phyloP scores from a whole-genome alignment of 768 basidiomycete genomes.

The Guyanaporus albipodus region DNA sequence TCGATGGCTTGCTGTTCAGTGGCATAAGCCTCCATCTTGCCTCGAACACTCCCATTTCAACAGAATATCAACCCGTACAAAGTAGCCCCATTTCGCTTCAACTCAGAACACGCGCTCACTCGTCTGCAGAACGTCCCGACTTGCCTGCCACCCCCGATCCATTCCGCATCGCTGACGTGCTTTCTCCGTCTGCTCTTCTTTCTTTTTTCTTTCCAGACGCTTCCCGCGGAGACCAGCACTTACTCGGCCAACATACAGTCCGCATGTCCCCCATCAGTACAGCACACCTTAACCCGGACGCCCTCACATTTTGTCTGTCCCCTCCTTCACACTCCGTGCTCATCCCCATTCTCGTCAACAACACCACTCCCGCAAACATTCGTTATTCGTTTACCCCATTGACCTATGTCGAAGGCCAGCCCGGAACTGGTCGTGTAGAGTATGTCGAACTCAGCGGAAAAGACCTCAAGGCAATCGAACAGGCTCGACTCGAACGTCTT shows the following conservation, averaged over 20 bases:
- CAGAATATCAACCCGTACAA: constrained; percentile 25
- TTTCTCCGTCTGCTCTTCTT: constrained; percentile 51
- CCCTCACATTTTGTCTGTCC: constrained; percentile 69
- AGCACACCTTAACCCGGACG: constrained; percentile 80
- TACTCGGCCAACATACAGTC: constrained; percentile 86
- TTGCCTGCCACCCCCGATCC: constrained; percentile 42
- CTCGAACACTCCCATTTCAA: constrained; percentile 11
- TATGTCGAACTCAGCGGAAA: constrained; percentile 52
- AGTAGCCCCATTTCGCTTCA: constrained; percentile 24
- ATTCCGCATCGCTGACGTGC: constrained; percentile 45
- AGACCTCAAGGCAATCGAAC: constrained; percentile 67
- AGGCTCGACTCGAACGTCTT: constrained; percentile 49
- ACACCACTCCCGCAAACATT: constrained; percentile 70
- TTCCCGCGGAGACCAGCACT: constrained; percentile 47
- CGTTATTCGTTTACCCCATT: constrained; percentile 73
- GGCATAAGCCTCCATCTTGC: constrained; percentile 58
- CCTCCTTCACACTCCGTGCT: constrained; percentile 51
- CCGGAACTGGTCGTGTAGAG: constrained; percentile 45
- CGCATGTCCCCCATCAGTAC: constrained; percentile 93
- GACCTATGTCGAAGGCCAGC: constrained; percentile 39
- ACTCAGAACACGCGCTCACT: constrained; percentile 3
- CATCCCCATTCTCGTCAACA: constrained; percentile 85
- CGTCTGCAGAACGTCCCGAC: constrained; percentile 31
- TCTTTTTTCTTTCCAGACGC: constrained; percentile 34
- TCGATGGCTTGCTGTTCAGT: constrained; percentile 71